phyloP scores from a whole-genome alignment of 2,329 filamentous ascomycete genomes.

The Samsoniella hepiali region DNA sequence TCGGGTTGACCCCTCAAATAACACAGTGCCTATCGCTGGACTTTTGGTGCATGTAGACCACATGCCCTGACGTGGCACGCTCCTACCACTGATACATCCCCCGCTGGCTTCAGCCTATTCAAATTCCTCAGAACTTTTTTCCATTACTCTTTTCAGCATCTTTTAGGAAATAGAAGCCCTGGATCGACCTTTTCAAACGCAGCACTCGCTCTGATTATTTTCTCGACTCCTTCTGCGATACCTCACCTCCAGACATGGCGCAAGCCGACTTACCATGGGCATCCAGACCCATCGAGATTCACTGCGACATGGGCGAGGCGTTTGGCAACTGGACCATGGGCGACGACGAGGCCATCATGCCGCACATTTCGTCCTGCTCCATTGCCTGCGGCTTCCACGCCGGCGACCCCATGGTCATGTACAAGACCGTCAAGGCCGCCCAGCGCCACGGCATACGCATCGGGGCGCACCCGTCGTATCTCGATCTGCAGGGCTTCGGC shows the following conservation, averaged over 20 bases:
- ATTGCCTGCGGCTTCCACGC: conserved; percentile 20
- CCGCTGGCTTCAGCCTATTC: neutral
- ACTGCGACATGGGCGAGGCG: conserved; percentile 13
- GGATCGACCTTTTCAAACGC: too few species aligned
- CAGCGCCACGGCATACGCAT: conserved; percentile 14
- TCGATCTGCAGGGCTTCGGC: conserved; percentile 18
- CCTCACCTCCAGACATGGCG: neutral
- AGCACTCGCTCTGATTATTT: too few species aligned
- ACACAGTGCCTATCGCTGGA: neutral
- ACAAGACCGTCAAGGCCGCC: conserved; percentile 13
- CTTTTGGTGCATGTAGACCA: too few species aligned
- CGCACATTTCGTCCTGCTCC: conserved; percentile 9
- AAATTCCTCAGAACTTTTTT: too few species aligned
- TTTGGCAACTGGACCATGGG: conserved; percentile 15
- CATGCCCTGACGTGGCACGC: too few species aligned
- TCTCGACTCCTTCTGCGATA: too few species aligned
- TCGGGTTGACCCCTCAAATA: neutral
- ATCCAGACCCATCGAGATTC: conserved; percentile 6
- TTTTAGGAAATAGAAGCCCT: too few species aligned
- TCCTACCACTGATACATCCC: neutral
- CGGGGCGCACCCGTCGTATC: conserved; percentile 18
- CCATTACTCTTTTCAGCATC: too few species aligned
- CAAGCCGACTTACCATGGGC: neutral
- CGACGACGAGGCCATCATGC: conserved; percentile 9
- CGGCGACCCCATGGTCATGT: conserved; percentile 19